Evolutionary conservation across 305 asterid species (phyloP).

Genomic region (Rubia tinctorum): DNA sequence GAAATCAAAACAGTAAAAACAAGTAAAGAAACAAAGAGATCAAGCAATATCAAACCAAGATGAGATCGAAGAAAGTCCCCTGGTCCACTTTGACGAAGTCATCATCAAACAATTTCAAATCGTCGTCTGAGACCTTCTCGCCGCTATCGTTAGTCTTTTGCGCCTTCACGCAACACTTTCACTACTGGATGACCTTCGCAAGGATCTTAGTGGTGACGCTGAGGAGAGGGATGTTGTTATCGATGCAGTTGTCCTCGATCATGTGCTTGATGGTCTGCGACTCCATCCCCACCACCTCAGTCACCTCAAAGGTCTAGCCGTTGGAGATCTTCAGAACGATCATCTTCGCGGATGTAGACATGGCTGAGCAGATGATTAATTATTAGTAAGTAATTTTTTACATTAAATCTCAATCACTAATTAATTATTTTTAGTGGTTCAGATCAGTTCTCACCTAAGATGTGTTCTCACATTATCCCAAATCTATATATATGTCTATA

Average conservation of each 20-base stretch:
- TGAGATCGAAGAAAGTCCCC: constrained; percentile 46
- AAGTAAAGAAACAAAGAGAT: not conserved
- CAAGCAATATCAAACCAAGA: constrained; percentile 33
- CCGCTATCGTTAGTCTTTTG: constrained; percentile 19
- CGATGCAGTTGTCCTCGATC: constrained; percentile 57
- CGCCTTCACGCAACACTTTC: constrained; percentile 50
- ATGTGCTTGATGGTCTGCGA: constrained; percentile 57
- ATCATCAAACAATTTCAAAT: constrained; percentile 41
- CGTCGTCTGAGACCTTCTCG: constrained; percentile 26
- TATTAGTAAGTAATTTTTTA: too few species aligned
- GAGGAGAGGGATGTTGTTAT: constrained; percentile 43
- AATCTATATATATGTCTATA: too few species aligned
- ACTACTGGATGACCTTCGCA: constrained; percentile 59
- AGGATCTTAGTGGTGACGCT: constrained; percentile 53
- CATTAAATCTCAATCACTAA: too few species aligned
- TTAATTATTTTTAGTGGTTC: too few species aligned
- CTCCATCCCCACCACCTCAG: constrained; percentile 48
- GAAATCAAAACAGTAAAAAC: not conserved
- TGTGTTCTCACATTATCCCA: too few species aligned
- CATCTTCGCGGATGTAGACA: constrained; percentile 34
- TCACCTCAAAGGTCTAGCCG: constrained; percentile 28
- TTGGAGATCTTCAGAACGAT: constrained; percentile 39
- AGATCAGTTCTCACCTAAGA: too few species aligned
- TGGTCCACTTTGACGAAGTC: constrained; percentile 61
- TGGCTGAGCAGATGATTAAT: not conserved